A percentile compares a stretch with the other conserved stretches of the same genome.
Conservation (phyloP, 768 basidiomycete species). For the Hortiboletus campestris region DNA sequence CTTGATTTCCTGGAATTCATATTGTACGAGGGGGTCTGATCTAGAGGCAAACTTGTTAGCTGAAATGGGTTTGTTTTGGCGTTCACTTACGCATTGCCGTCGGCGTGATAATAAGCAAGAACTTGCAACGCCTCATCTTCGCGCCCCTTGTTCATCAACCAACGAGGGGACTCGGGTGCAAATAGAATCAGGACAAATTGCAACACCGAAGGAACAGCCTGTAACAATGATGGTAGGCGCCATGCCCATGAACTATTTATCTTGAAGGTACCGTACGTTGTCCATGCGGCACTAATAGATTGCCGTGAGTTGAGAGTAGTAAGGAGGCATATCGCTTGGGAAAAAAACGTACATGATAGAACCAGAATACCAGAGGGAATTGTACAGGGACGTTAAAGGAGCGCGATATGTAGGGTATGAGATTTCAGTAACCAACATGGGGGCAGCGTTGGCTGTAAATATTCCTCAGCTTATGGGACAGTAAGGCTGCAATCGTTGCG, state of each 20-base stretch:
- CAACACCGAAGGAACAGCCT: constrained; percentile 65
- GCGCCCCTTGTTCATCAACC: constrained; percentile 71
- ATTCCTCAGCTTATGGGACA: not conserved
- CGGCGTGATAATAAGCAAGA: constrained; percentile 82
- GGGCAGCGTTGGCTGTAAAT: constrained; percentile 62
- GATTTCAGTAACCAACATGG: constrained; percentile 83
- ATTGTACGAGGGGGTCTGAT: constrained; percentile 63
- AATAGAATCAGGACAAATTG: constrained; percentile 68
- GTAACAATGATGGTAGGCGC: constrained; percentile 77
- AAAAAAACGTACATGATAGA: constrained; percentile 58
- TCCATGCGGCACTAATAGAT: constrained; percentile 66
- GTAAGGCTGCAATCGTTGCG: not conserved
- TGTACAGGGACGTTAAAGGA: constrained; percentile 73
- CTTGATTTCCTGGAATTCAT: constrained; percentile 81
- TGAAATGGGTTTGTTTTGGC: not conserved
- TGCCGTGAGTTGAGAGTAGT: not conserved
- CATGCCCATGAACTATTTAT: constrained; percentile 71
- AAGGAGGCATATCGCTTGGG: too few relatives aligned
- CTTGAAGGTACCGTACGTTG: constrained; percentile 77
- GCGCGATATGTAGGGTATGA: constrained; percentile 82
- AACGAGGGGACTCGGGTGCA: constrained; percentile 84
- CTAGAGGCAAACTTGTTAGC: constrained; percentile 24
- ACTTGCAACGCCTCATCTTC: constrained; percentile 65
- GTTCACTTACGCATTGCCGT: constrained; percentile 56
- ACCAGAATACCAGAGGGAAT: constrained; percentile 86